phyloP scores from a whole-genome alignment of 148 eudicot species.

The Rhododendron henanense region DNA sequence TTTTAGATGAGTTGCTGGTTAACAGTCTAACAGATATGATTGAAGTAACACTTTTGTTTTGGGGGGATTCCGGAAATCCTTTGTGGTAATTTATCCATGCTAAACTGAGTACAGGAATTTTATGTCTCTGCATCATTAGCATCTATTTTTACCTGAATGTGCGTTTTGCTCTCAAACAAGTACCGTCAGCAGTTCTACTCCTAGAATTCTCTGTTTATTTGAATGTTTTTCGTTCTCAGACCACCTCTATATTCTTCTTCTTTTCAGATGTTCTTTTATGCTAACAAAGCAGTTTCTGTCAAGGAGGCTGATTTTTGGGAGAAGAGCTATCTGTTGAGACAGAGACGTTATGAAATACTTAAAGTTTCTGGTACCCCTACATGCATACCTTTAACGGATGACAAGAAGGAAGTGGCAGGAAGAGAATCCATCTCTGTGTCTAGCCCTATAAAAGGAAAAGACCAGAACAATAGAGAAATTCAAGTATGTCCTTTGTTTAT shows the following conservation, averaged over 20 bases:
- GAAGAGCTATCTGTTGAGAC: constrained; percentile 69
- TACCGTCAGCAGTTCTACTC: neutral
- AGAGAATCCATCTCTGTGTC: constrained; percentile 26
- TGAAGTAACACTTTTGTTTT: neutral
- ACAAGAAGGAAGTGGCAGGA: constrained; percentile 21
- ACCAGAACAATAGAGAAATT: constrained; percentile 28
- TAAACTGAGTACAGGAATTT: neutral
- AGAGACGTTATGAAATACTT: constrained; percentile 34
- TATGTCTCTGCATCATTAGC: neutral
- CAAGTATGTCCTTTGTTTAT: constrained; percentile 76
- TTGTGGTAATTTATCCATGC: neutral
- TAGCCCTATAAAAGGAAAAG: constrained; percentile 25
- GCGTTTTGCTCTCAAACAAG: neutral
- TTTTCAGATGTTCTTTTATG: constrained; percentile 84
- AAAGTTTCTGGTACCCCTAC: constrained; percentile 26
- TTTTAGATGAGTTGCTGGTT: neutral
- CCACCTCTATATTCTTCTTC: neutral
- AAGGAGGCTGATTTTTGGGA: constrained; percentile 95
- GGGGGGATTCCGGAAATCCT: neutral
- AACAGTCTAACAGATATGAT: neutral
- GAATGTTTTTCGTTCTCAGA: neutral
- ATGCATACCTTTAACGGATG: constrained; percentile 6
- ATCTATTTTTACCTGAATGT: neutral
- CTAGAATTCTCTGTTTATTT: neutral
- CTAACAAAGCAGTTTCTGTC: constrained; percentile 63